Conservation (phyloP, 139 green algal genomes). For the Chlamydomonas schloesseri region DNA sequence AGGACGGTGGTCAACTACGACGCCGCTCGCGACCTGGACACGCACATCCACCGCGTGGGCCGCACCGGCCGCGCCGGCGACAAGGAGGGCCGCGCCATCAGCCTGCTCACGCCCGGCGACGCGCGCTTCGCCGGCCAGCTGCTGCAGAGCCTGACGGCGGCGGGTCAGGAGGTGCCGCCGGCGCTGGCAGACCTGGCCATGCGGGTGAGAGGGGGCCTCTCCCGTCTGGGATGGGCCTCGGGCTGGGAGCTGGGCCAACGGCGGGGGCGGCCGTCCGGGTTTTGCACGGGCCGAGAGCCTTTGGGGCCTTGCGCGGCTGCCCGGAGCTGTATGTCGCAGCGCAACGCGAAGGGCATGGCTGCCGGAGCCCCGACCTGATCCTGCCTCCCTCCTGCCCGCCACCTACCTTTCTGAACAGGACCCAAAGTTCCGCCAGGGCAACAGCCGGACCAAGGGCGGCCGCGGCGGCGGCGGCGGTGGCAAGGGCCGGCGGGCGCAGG, state of each 20-base stretch:
- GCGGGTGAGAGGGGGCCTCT: slow-evolving; percentile 58
- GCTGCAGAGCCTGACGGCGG: slow-evolving; percentile 74
- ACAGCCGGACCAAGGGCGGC: slow-evolving; percentile 50
- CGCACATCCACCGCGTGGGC: slow-evolving; percentile 89
- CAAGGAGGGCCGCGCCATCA: slow-evolving; percentile 90
- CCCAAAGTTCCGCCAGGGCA: slow-evolving; percentile 49
- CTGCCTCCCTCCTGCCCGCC: no score
- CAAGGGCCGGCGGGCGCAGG: slow-evolving; percentile 45
- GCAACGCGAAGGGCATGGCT: no score
- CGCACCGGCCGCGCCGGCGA: slow-evolving; percentile 95
- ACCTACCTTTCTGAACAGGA: slow-evolving; percentile 56
- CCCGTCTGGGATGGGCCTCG: no score
- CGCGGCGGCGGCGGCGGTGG: slow-evolving; percentile 26
- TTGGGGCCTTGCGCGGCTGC: background rate
- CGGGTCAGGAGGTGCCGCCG: slow-evolving; percentile 81
- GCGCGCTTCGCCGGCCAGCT: slow-evolving; percentile 81
- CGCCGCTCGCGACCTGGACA: slow-evolving; percentile 85
- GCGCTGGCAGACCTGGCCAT: slow-evolving; percentile 78
- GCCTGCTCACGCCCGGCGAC: slow-evolving; percentile 83
- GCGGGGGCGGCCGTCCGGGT: background rate
- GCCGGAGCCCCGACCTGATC: no score
- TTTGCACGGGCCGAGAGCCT: background rate
- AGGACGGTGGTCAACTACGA: slow-evolving; percentile 91
- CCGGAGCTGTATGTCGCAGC: no score
- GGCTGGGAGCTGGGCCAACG: background rate